Conservation (phyloP, 176 grass and related monocot genomes). For the Oryza officinalis region DNA sequence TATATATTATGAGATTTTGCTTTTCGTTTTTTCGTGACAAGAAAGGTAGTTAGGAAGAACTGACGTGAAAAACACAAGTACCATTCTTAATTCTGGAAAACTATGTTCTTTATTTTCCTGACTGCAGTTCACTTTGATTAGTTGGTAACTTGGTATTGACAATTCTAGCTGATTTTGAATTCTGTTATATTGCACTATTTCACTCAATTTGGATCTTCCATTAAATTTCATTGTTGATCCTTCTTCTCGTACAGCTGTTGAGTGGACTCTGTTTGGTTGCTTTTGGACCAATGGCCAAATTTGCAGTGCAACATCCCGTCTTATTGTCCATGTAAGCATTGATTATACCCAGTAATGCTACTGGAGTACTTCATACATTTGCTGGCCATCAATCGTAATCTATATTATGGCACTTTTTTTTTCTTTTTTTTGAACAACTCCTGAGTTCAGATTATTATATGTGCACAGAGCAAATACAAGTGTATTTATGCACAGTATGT, state of each 20-base stretch:
- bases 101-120: neutral
- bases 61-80: slow-evolving; percentile 19
- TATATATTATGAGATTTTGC: neutral
- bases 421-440: slow-evolving; percentile 6
- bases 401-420: neutral
- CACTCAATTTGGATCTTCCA: neutral
- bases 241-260: slow-evolving; percentile 75
- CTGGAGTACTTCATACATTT: slow-evolving; percentile 3
- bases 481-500: neutral
- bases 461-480: slow-evolving; percentile 1
- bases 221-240: slow-evolving; percentile 28
- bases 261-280: slow-evolving; percentile 98
- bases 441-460: slow-evolving; percentile 13
- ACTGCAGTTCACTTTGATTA: slow-evolving; percentile 4
- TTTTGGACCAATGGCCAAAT: slow-evolving; percentile 99
- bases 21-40: neutral
- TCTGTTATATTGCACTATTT: neutral
- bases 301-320: slow-evolving; percentile 97
- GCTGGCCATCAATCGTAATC: neutral
- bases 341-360: slow-evolving; percentile 7
- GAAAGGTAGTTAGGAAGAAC: slow-evolving; percentile 4
- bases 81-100: slow-evolving; percentile 2
- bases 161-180: too few relatives aligned
- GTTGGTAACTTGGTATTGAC: neutral
- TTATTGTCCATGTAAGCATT: slow-evolving; percentile 90